Evolutionary conservation across 768 basidiomycete genomes (phyloP).

Genomic region (Mycena olivaceomarginata): DNA sequence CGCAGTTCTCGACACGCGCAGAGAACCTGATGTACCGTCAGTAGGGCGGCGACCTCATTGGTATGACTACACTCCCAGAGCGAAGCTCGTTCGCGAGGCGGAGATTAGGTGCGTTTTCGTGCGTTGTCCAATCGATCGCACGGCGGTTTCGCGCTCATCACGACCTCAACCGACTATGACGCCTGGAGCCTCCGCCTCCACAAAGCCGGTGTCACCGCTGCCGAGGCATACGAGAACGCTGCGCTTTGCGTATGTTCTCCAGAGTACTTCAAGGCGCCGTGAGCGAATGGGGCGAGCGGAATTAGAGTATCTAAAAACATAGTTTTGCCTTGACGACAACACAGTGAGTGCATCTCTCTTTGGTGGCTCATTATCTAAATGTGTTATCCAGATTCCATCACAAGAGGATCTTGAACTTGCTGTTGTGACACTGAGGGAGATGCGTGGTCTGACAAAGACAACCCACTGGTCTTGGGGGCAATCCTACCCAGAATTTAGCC

Average conservation of each 20-base stretch:
- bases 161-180: slow-evolving; percentile 96
- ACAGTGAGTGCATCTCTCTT: too few relatives aligned
- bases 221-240: too few relatives aligned
- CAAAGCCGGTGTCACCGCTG: slow-evolving; percentile 89
- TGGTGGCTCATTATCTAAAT: too few relatives aligned
- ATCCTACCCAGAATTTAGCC: too few relatives aligned
- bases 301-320: neutral
- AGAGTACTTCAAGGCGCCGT: slow-evolving; percentile 73
- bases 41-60: slow-evolving; percentile 95
- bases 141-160: slow-evolving; percentile 91
- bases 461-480: too few relatives aligned
- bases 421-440: too few relatives aligned
- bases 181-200: slow-evolving; percentile 94
- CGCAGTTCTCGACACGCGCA: slow-evolving; percentile 98
- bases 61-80: slow-evolving; percentile 98
- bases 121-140: too few relatives aligned
- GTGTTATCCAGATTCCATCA: too few relatives aligned
- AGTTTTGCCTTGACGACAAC: too few relatives aligned
- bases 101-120: slow-evolving; percentile 92
- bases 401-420: too few relatives aligned
- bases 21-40: slow-evolving; percentile 95
- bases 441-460: too few relatives aligned
- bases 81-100: slow-evolving; percentile 97
- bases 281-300: neutral
- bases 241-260: slow-evolving; percentile 86